These are phyloP conservation scores for Paramecium sexaurelia DNA, from an alignment of 73 alveolate genomes.

Conservation along the genomic window DNA sequence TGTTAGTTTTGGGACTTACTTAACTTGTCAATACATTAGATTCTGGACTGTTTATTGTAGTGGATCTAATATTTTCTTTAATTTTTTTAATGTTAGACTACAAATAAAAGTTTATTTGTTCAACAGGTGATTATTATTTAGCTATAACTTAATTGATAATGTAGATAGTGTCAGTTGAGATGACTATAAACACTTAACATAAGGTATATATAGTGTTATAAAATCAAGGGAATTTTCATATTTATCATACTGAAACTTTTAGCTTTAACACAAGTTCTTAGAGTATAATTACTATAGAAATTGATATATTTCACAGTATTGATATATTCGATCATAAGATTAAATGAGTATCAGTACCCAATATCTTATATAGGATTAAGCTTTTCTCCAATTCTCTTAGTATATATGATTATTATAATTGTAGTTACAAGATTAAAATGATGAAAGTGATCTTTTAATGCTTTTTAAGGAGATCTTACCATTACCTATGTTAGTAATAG, in stretches of 20 bases:
- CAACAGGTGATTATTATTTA: background rate
- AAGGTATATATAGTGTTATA: background rate
- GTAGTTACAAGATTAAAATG: background rate
- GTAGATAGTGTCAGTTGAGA: background rate
- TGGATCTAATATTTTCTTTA: background rate
- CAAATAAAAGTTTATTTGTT: background rate
- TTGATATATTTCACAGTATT: background rate
- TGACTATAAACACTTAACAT: background rate
- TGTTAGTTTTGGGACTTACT: background rate
- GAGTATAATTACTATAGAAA: background rate
- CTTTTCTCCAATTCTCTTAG: background rate
- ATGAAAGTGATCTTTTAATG: background rate
- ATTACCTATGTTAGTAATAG: background rate
- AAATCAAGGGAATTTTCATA: slow-evolving; percentile 21
- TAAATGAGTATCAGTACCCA: background rate
- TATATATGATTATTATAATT: background rate
- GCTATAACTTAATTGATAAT: background rate
- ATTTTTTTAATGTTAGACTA: background rate
- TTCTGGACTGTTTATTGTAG: background rate
- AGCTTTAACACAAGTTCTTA: background rate
- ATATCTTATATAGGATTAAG: background rate
- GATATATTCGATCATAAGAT: background rate
- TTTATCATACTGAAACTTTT: background rate
- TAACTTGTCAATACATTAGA: background rate
- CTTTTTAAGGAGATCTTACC: background rate